A percentile compares a stretch with the other conserved stretches of the same genome.
Evolutionary conservation across 23 red algal genomes (phyloP).

Genomic region (Gracilaria vermiculophylla): DNA sequence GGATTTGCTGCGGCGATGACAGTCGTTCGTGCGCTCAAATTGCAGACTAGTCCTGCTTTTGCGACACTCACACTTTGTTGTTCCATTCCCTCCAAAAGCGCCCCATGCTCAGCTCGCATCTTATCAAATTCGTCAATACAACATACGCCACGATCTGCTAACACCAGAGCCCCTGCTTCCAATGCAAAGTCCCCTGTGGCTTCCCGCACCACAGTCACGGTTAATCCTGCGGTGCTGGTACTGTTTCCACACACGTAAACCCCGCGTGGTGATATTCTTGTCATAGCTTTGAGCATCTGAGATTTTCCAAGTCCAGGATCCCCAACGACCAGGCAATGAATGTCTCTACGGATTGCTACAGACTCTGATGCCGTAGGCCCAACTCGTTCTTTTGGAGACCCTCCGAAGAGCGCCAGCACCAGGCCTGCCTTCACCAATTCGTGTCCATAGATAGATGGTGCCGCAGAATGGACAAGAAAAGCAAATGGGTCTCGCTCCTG

Average conservation of each 20-base stretch:
- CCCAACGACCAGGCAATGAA: conserved; percentile 92
- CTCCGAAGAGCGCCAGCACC: conserved; percentile 87
- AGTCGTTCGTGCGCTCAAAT: conserved; percentile 86
- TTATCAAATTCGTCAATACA: conserved; percentile 99
- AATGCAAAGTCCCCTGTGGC: conserved; percentile 87
- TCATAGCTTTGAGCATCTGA: conserved; percentile 90
- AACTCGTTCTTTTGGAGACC: conserved; percentile 45
- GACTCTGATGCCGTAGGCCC: conserved; percentile 36
- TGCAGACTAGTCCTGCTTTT: conserved; percentile 94
- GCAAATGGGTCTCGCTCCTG: conserved; percentile 71
- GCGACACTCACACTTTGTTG: conserved; percentile 97
- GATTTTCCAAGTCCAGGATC: conserved; percentile 98
- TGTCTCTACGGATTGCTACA: conserved; percentile 68
- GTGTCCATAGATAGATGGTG: conserved; percentile 94
- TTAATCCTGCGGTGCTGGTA: conserved; percentile 89
- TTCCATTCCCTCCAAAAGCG: conserved; percentile 97
- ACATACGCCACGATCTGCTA: conserved; percentile 90
- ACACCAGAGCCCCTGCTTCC: conserved; percentile 95
- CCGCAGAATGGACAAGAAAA: conserved; percentile 86
- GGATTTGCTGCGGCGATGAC: conserved; percentile 98
- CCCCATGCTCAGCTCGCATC: conserved; percentile 91
- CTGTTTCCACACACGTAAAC: conserved; percentile 98
- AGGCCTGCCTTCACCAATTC: conserved; percentile 96
- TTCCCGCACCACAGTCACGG: conserved; percentile 93
- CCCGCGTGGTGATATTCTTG: conserved; percentile 82